Evolutionary conservation across 345 rosid species (phyloP).

Genomic region (Bruguiera gymnorhiza): DNA sequence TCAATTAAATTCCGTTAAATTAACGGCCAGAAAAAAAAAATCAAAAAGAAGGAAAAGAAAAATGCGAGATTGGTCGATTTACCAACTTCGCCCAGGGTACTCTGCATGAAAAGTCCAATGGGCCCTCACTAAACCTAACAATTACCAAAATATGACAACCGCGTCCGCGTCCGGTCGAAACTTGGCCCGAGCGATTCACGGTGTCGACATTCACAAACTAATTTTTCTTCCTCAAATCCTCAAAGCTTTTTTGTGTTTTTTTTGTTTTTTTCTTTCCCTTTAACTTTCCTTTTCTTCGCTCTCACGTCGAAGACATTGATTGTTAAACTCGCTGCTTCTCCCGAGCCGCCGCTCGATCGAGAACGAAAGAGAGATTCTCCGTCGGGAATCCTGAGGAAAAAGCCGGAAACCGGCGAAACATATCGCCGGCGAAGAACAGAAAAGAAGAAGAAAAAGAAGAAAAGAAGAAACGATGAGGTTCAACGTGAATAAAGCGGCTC

Average conservation of each 20-base stretch:
- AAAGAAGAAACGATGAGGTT: slow-evolving; percentile 43
- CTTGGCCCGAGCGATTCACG: background rate
- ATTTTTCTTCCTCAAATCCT: background rate
- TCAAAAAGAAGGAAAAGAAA: too few relatives aligned
- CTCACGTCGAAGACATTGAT: slow-evolving; percentile 17
- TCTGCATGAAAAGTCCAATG: too few relatives aligned
- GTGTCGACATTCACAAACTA: slow-evolving; percentile 29
- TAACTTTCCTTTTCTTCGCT: slow-evolving; percentile 5
- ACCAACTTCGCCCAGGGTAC: too few relatives aligned
- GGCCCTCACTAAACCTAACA: too few relatives aligned
- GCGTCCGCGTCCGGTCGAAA: background rate
- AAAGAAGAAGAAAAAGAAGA: background rate
- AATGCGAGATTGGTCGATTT: too few relatives aligned
- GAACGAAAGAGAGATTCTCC: background rate
- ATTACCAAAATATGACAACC: too few relatives aligned
- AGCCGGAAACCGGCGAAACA: background rate
- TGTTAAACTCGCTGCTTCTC: too few relatives aligned
- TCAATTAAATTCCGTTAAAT: too few relatives aligned
- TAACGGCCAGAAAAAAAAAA: too few relatives aligned
- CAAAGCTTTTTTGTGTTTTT: background rate
- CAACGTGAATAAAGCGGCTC: slow-evolving; percentile 53
- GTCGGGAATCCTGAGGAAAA: background rate
- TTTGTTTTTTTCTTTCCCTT: background rate
- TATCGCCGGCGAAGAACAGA: background rate
- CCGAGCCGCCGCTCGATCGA: too few relatives aligned